phyloP scores from a whole-genome alignment of 1,284 basidiomycete genomes.

The Heterobasidion occidentale region DNA sequence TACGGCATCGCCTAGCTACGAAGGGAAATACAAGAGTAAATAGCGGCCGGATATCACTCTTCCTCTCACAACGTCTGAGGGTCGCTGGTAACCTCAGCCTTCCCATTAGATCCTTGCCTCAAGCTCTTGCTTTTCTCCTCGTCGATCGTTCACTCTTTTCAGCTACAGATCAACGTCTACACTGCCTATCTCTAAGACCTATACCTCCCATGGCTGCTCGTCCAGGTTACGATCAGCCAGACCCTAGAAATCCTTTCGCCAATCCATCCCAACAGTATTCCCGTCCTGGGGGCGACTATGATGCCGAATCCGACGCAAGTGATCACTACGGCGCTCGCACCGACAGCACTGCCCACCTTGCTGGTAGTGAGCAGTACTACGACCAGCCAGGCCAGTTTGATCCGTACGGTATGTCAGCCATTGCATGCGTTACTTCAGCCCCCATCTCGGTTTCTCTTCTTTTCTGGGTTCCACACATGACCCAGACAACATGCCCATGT shows the following conservation, averaged over 20 bases:
- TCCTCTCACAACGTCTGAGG: background rate
- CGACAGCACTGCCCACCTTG: constrained; percentile 49
- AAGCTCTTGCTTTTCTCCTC: background rate
- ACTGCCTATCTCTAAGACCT: constrained; percentile 8
- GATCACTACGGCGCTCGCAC: constrained; percentile 48
- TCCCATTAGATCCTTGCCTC: background rate
- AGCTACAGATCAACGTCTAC: constrained; percentile 1
- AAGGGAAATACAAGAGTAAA: background rate
- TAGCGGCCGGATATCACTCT: background rate
- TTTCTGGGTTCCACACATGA: background rate
- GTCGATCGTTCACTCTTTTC: constrained; percentile 8
- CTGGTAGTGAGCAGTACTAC: constrained; percentile 39
- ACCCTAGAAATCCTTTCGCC: constrained; percentile 27
- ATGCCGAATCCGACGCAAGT: constrained; percentile 39
- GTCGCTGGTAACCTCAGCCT: background rate
- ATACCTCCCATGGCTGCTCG: constrained; percentile 25
- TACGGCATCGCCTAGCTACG: background rate
- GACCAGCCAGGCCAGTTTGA: constrained; percentile 31
- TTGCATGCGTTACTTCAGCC: background rate
- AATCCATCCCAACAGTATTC: constrained; percentile 24
- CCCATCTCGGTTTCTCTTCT: background rate
- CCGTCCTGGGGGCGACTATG: constrained; percentile 27
- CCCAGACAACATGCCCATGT: too few relatives aligned
- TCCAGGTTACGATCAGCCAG: constrained; percentile 29
- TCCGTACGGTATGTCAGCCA: constrained; percentile 18